These are phyloP conservation scores for Theobroma grandiflorum DNA, from an alignment of 441 rosid genomes.

Conservation along the genomic window DNA sequence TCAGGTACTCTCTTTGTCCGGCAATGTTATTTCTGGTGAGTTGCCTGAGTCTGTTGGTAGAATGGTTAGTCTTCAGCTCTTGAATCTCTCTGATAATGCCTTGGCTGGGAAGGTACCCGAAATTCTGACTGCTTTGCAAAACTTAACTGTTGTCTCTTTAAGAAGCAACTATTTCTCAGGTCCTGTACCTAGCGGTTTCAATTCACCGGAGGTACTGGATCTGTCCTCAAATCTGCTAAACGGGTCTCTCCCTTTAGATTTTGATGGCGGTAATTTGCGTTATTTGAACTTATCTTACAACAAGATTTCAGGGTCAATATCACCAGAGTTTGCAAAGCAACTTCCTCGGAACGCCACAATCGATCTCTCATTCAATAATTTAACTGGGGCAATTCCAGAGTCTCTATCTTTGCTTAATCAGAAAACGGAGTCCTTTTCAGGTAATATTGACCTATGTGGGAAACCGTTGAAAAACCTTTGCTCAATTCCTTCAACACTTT, in stretches of 20 bases:
- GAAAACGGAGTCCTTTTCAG: conserved; percentile 57
- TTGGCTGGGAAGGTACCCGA: conserved; percentile 72
- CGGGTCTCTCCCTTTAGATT: conserved; percentile 63
- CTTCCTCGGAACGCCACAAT: conserved; percentile 57
- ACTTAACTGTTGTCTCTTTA: conserved; percentile 68
- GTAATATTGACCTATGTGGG: conserved; percentile 80
- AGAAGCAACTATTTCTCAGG: conserved; percentile 70
- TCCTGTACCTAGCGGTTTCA: conserved; percentile 55
- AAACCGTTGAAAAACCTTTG: conserved; percentile 71
- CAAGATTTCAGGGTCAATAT: conserved; percentile 65
- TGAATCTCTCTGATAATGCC: conserved; percentile 82
- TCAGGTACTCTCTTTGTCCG: conserved; percentile 64
- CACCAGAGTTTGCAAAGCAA: conserved; percentile 53
- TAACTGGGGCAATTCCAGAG: conserved; percentile 78
- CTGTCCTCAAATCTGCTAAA: conserved; percentile 78
- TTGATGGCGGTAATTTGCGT: conserved; percentile 56
- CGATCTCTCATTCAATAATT: conserved; percentile 85
- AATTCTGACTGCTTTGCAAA: conserved; percentile 51
- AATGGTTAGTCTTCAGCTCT: conserved; percentile 51
- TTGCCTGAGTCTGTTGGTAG: conserved; percentile 49
- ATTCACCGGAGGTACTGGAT: conserved; percentile 61
- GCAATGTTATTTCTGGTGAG: conserved; percentile 74
- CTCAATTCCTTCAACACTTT: conserved; percentile 71
- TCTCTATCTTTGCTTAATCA: conserved; percentile 60
- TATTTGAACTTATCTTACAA: conserved; percentile 80